phyloP scores from a whole-genome alignment of 352 stramenopile species.

The Pythium sukuiense region DNA sequence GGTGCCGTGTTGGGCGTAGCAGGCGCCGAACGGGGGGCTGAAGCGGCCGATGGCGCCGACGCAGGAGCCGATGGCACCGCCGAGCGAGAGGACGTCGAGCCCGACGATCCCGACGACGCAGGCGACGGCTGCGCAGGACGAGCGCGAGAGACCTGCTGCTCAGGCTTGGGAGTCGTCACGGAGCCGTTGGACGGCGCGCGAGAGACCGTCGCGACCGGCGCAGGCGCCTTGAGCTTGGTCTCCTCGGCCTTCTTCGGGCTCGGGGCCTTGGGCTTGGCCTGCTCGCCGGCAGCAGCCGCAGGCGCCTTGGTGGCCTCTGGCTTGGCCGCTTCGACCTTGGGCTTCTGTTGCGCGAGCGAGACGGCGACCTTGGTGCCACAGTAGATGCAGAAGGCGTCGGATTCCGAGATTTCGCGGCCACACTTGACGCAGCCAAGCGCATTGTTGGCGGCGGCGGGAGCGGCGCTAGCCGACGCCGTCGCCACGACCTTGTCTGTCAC shows the following conservation, averaged over 20 bases:
- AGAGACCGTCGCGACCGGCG: conserved; percentile 15
- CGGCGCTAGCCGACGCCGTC: conserved; percentile 23
- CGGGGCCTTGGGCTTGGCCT: conserved; percentile 2
- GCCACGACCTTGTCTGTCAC: conserved; percentile 58
- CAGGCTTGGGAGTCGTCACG: conserved; percentile 19
- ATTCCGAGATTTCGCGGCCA: conserved; percentile 62
- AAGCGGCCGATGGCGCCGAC: conserved; percentile 19
- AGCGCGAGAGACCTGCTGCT: conserved; percentile 18
- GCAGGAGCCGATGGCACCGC: conserved; percentile 5
- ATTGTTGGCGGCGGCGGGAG: conserved; percentile 41
- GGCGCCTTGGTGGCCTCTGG: neutral
- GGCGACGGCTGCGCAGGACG: conserved; percentile 23
- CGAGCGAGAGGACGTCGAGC: conserved; percentile 8
- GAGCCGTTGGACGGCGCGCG: conserved; percentile 13
- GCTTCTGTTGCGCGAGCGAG: conserved; percentile 58
- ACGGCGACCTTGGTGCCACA: conserved; percentile 83
- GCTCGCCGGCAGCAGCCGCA: neutral
- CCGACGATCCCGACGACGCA: conserved; percentile 13
- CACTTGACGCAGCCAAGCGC: conserved; percentile 75
- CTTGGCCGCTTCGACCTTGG: conserved; percentile 20
- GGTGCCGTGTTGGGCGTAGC: conserved; percentile 17
- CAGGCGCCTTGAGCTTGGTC: conserved; percentile 16
- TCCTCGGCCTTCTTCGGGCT: conserved; percentile 6
- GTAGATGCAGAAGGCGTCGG: conserved; percentile 87
- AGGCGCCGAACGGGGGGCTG: conserved; percentile 12